A percentile compares a stretch with the other conserved stretches of the same genome.
Conservation (phyloP, 352 stramenopile species). For the Phytophthora chlamydospora region DNA sequence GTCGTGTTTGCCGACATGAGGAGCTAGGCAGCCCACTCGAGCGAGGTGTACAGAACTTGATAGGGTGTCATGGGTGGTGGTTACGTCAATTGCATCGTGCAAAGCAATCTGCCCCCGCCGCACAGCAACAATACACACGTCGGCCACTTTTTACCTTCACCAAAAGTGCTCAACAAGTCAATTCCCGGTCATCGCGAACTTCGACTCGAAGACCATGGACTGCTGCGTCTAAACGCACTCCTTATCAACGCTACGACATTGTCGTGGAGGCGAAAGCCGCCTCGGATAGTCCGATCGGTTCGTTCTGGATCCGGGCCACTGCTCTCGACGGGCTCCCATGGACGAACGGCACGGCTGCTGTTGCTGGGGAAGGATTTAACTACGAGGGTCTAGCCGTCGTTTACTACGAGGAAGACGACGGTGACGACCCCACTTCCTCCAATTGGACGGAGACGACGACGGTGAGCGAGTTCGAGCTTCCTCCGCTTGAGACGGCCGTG, state of each 20-base stretch:
- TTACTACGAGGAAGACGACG: slow-evolving; percentile 14
- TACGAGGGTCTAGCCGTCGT: slow-evolving; percentile 29
- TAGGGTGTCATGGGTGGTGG: too few species aligned
- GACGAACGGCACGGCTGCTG: neutral
- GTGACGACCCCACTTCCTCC: slow-evolving; percentile 5
- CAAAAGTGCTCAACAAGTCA: too few species aligned
- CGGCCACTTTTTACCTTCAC: too few species aligned
- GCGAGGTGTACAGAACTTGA: too few species aligned
- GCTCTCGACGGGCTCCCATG: slow-evolving; percentile 14
- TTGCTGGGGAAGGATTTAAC: slow-evolving; percentile 22
- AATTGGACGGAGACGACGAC: slow-evolving; percentile 5
- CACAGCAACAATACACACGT: too few species aligned
- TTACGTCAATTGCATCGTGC: too few species aligned
- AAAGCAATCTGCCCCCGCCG: too few species aligned
- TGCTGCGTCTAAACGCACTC: too few species aligned
- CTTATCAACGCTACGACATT: slow-evolving; percentile 31
- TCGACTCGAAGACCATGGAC: too few species aligned
- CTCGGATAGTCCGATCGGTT: slow-evolving; percentile 1
- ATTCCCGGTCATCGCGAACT: too few species aligned
- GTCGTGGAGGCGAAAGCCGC: slow-evolving; percentile 21
- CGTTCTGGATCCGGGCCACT: slow-evolving; percentile 31
- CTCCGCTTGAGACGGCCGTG: slow-evolving; percentile 2
- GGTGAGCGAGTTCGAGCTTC: slow-evolving; percentile 20
- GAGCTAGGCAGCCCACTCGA: too few species aligned
- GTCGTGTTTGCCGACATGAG: too few species aligned